Evolutionary conservation across 176 grass and related monocot genomes (phyloP).

Genomic region (Poa annua): DNA sequence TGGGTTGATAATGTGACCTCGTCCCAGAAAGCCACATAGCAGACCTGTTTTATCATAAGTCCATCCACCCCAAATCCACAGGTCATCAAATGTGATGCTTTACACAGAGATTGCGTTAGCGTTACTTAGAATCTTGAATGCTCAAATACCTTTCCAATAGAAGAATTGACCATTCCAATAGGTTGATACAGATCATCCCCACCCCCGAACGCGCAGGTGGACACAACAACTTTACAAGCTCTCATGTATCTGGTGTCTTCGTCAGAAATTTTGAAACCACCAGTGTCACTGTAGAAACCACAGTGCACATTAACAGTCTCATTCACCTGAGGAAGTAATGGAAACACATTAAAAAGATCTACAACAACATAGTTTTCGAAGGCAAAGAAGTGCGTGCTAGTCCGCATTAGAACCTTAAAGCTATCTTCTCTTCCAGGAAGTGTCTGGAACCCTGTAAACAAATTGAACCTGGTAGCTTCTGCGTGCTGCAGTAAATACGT

Average conservation of each 20-base stretch:
- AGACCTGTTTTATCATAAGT: slow-evolving; percentile 63
- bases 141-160: slow-evolving; percentile 59
- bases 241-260: slow-evolving; percentile 69
- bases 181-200: slow-evolving; percentile 97
- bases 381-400: neutral
- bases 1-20: slow-evolving; percentile 72
- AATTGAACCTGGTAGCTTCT: slow-evolving; percentile 71
- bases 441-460: slow-evolving; percentile 89
- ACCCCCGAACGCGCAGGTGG: slow-evolving; percentile 91
- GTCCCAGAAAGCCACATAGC: slow-evolving; percentile 95
- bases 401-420: slow-evolving; percentile 72
- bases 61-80: slow-evolving; percentile 24
- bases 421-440: slow-evolving; percentile 81
- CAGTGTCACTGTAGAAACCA: slow-evolving; percentile 86
- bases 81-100: neutral
- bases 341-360: slow-evolving; percentile 34
- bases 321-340: slow-evolving; percentile 49
- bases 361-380: neutral
- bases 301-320: slow-evolving; percentile 67
- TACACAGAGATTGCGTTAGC: neutral
- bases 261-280: slow-evolving; percentile 86
- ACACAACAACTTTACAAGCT: slow-evolving; percentile 83
- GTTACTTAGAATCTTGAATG: slow-evolving; percentile 28
- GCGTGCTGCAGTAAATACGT: slow-evolving; percentile 58
- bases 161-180: slow-evolving; percentile 91